Conservation (phyloP, 768 basidiomycete genomes). For the Termitomyces sp. region DNA sequence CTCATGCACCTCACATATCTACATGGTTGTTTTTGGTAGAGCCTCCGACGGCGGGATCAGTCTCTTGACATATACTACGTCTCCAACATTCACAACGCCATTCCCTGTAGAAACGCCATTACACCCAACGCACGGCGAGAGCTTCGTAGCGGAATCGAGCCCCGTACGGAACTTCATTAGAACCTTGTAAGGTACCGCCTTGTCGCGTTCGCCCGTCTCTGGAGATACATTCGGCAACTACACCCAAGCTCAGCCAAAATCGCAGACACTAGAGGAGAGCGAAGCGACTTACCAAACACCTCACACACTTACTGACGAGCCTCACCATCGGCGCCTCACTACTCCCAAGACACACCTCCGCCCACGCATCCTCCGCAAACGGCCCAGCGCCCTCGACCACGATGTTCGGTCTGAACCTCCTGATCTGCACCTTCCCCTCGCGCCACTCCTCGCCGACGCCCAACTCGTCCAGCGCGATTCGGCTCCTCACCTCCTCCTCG, state of each 20-base stretch:
- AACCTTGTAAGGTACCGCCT: constrained; percentile 70
- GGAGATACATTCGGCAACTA: constrained; percentile 74
- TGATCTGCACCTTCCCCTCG: constrained; percentile 5
- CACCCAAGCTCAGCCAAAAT: neutral
- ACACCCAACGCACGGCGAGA: constrained; percentile 61
- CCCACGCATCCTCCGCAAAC: constrained; percentile 69
- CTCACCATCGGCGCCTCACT: constrained; percentile 36
- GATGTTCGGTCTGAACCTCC: constrained; percentile 67
- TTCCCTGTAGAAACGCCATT: constrained; percentile 48
- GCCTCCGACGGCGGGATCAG: constrained; percentile 13
- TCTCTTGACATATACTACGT: constrained; percentile 46
- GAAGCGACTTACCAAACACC: constrained; percentile 55
- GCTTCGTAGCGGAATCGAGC: constrained; percentile 40
- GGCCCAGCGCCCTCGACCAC: constrained; percentile 61
- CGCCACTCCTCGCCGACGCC: constrained; percentile 12
- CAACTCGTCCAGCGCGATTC: constrained; percentile 25
- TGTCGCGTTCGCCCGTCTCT: constrained; percentile 57
- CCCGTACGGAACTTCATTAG: constrained; percentile 68
- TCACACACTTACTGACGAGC: constrained; percentile 63
- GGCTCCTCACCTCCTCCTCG: constrained; percentile 38
- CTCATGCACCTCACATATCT: neutral
- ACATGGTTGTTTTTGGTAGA: neutral
- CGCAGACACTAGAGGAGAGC: neutral
- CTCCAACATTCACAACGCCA: constrained; percentile 59
- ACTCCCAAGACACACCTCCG: constrained; percentile 50